Evolutionary conservation across 2,329 filamentous ascomycete species (phyloP), one percentile per base, ranked within the genome.

Genomic region (Aspergillus oerlinghausenensis): DNA sequence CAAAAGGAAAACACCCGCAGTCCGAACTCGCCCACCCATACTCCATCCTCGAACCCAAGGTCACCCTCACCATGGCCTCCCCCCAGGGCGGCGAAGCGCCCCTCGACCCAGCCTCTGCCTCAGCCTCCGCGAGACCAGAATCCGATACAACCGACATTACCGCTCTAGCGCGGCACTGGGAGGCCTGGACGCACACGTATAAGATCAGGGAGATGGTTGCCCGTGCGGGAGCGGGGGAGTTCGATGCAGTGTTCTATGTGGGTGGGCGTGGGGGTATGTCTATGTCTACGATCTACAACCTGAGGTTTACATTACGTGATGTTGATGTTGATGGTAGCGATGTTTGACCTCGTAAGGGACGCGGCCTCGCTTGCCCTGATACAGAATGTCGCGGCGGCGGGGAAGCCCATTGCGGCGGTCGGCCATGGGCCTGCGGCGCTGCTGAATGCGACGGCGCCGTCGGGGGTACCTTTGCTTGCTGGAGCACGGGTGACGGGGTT

Each of bases 21-120:
- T 73, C 59, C 6, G 85, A 88, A 67, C 74, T 87, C 52, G 80
- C 84, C 50, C 84, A 87, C 73, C 83, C 84, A 11, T 84, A 85
- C 73, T 75, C 83, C 49, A 76, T 81, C 56, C 77, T 87, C 49
- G 61, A 73, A 26, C 76, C 77, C 63, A 78, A 81, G 65, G 75
- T 72, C 57, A 77, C 82, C 48, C 63, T 87, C 48, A 77, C 77
- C 55, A 73, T 84, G 26, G 84, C 82, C 51, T 87, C 84, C 1
- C 84, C 84, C 52, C 75, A 76, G 49, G 85, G 85, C 60, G 84
- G 84, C 57, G 73, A 73, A 17, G 79, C 84, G 0, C 84, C 84
- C 0, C 76, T 87, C 1, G 84, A 87, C 75, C 81, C 79, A 1
- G 60, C 45, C 60, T 87, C 76, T 1, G 84, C 87, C 75, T 81